These are phyloP conservation scores for Thalassiosira pacifica DNA, from an alignment of 352 stramenopile genomes.

Conservation along the genomic window DNA sequence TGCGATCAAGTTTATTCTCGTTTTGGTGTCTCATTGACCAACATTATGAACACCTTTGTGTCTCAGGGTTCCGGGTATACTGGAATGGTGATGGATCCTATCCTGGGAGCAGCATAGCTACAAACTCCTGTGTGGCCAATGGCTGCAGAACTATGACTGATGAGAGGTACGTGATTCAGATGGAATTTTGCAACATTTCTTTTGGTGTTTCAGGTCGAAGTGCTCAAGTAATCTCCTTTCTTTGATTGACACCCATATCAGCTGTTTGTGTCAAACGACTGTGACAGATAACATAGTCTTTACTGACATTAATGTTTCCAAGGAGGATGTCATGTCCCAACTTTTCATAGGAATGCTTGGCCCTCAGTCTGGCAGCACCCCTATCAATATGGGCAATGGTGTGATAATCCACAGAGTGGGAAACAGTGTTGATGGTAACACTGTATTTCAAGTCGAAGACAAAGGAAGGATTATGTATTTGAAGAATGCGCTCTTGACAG, in stretches of 20 bases:
- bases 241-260: background rate
- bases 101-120: slow-evolving; percentile 51
- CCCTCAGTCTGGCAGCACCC: slow-evolving; percentile 28
- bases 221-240: background rate
- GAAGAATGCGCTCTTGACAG: slow-evolving; percentile 66
- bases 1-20: background rate
- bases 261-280: slow-evolving; percentile 66
- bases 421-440: slow-evolving; percentile 38
- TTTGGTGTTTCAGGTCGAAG: background rate
- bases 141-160: slow-evolving; percentile 48
- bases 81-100: slow-evolving; percentile 62
- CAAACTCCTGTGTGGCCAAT: slow-evolving; percentile 58
- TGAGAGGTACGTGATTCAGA: slow-evolving; percentile 33
- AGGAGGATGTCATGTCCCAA: slow-evolving; percentile 57
- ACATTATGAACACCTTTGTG: slow-evolving; percentile 3
- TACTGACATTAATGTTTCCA: slow-evolving; percentile 34
- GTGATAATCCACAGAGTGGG: slow-evolving; percentile 44
- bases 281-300: slow-evolving; percentile 65
- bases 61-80: slow-evolving; percentile 57
- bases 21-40: background rate
- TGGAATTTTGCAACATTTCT: background rate
- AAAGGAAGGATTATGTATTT: slow-evolving; percentile 61
- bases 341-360: slow-evolving; percentile 54
- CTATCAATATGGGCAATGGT: slow-evolving; percentile 36
- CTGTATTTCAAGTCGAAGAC: slow-evolving; percentile 71